Conservation (phyloP, 257 asterid genomes). For the Lithospermum erythrorhizon region DNA sequence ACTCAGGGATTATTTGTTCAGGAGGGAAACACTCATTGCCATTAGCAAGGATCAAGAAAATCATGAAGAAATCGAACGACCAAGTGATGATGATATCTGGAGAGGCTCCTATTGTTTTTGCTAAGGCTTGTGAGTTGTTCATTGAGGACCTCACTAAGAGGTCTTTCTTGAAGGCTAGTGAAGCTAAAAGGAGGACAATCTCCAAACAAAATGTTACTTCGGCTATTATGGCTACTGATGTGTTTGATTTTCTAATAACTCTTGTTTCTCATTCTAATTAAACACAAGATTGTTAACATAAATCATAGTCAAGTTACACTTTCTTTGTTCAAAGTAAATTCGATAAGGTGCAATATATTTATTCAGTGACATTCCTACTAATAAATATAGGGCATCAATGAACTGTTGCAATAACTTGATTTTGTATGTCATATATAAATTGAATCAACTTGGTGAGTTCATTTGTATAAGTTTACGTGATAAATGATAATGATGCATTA, state of each 20-base stretch:
- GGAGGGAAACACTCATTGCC: constrained; percentile 65
- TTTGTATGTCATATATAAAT: no score
- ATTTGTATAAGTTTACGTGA: no score
- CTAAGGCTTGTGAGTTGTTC: constrained; percentile 74
- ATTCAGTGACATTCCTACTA: no score
- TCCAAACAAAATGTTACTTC: constrained; percentile 66
- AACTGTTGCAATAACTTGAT: no score
- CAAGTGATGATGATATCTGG: constrained; percentile 80
- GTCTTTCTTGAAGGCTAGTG: constrained; percentile 48
- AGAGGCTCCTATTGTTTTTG: constrained; percentile 63
- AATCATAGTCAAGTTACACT: no score
- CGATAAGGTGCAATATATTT: no score
- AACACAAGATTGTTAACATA: no score
- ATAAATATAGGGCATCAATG: no score
- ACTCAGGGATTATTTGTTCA: constrained; percentile 46
- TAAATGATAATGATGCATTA: no score
- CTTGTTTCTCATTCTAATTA: constrained; percentile 24
- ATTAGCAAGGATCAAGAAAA: constrained; percentile 33
- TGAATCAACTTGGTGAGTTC: no score
- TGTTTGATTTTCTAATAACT: constrained; percentile 57
- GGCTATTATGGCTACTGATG: constrained; percentile 59
- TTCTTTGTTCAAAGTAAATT: no score
- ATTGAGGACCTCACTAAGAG: constrained; percentile 50
- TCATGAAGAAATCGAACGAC: constrained; percentile 60
- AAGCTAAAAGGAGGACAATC: constrained; percentile 54